Percentiles rank a stretch among this genome's conserved stretches.
phyloP scores from a whole-genome alignment of 2,329 filamentous ascomycete genomes.

The Reticulascus tulasneorum region DNA sequence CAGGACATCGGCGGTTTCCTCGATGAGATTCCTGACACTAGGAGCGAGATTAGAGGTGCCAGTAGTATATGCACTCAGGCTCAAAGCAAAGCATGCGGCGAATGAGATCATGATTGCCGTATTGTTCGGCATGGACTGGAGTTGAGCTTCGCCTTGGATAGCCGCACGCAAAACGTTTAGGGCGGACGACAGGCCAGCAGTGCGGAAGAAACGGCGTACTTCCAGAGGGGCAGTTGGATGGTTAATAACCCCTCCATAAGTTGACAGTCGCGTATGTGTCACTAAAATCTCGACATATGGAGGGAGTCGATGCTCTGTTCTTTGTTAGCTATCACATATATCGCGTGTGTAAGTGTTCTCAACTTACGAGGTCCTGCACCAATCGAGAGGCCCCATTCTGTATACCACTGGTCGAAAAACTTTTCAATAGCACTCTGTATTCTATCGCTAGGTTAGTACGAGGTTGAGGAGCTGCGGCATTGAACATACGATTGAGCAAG shows the following conservation, averaged over 20 bases:
- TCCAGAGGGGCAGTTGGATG: conserved; percentile 67
- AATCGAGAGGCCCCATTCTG: conserved; percentile 57
- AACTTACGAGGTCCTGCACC: conserved; percentile 51
- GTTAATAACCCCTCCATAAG: conserved; percentile 71
- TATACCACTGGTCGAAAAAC: conserved; percentile 64
- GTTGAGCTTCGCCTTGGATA: conserved; percentile 65
- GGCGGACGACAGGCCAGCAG: conserved; percentile 66
- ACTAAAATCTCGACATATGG: conserved; percentile 74
- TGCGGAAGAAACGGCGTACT: conserved; percentile 69
- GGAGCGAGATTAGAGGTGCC: conserved; percentile 57
- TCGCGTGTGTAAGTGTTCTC: no score
- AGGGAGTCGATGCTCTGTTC: conserved; percentile 56
- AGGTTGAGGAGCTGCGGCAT: accelerated
- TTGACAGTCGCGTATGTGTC: conserved; percentile 69
- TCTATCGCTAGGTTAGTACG: conserved; percentile 22
- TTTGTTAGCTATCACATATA: no score
- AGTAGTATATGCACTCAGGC: conserved; percentile 55
- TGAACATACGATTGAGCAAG: conserved; percentile 50
- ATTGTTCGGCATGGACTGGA: conserved; percentile 75
- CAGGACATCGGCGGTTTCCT: conserved; percentile 64
- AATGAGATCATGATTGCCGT: conserved; percentile 77
- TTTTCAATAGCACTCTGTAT: conserved; percentile 59
- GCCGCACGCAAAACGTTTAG: conserved; percentile 72
- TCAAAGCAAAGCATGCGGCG: conserved; percentile 65
- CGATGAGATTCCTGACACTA: conserved; percentile 60